A percentile compares a stretch with the other conserved stretches of the same genome.
Evolutionary conservation across 106 monocot genomes (phyloP).

Genomic region (Triglochin maritima): DNA sequence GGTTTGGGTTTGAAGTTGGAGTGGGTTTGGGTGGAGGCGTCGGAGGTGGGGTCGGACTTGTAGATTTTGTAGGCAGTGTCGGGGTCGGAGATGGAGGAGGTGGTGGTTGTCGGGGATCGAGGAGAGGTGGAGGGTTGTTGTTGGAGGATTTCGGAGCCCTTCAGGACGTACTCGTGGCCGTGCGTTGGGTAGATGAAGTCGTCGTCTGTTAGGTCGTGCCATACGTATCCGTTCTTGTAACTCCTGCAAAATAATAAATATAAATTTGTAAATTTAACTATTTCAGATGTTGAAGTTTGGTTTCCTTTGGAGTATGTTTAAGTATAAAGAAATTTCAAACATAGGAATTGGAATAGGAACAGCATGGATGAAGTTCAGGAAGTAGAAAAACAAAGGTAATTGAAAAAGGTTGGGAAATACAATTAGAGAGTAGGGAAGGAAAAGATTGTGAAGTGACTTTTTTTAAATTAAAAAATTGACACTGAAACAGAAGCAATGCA

Average conservation of each 20-base stretch:
- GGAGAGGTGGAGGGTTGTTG: neutral
- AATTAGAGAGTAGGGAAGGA: too few species aligned
- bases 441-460: too few species aligned
- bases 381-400: too few species aligned
- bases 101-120: slow-evolving; percentile 7
- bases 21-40: slow-evolving; percentile 57
- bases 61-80: slow-evolving; percentile 74
- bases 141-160: slow-evolving; percentile 59
- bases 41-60: slow-evolving; percentile 34
- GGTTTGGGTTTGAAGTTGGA: slow-evolving; percentile 17
- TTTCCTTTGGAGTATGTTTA: neutral
- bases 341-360: too few species aligned
- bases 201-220: slow-evolving; percentile 77
- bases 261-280: neutral
- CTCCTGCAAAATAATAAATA: slow-evolving; percentile 22
- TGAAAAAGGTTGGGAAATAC: too few species aligned
- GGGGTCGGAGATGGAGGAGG: slow-evolving; percentile 28
- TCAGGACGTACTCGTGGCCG: slow-evolving; percentile 75
- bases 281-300: neutral
- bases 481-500: too few species aligned
- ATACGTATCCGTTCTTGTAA: slow-evolving; percentile 87
- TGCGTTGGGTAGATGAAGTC: slow-evolving; percentile 62
- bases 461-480: too few species aligned
- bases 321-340: too few species aligned
- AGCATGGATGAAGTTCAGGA: too few species aligned